Base-by-base conservation (phyloP, 345 rosid genomes). In the Citrus glauca region DNA sequence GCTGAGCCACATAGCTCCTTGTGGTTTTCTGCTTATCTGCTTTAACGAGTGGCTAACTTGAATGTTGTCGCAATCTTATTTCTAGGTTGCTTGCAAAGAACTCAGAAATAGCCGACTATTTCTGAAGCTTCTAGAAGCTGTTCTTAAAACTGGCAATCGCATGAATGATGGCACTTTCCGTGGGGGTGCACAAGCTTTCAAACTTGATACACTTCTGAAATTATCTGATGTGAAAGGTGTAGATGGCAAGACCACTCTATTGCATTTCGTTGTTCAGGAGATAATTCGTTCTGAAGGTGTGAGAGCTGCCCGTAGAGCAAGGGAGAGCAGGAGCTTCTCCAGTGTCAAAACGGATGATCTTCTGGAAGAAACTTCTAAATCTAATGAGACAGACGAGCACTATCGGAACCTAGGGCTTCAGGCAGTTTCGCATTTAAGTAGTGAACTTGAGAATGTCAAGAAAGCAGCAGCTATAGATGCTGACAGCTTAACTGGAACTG, bases 101-200 rank as follows among this genome's bases (percentile, higher is more conserved):
- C 95, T 97, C 37, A 86, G 83, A 71, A 92, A 86, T 84, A 92
- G 96, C 80, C 82, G 98, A 66, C 80, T 97, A 81, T 97, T 97
- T 91, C 88, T 93, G 79, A 97, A 94, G 88, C 93, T 97, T 73
- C 85, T 97, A 74, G 99, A 97, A 86, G 99, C 99, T 69, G 98
- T 97, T 85, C 97, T 97, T 14, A 97, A 97, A 85, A 97, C 99
- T 9, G 99, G 99, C 78, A 97, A 97, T 80, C 91, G 99, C 60
- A 97, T 97, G 99, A 97, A 97, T 75, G 87, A 90, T 85, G 99
- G 99, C 61, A 97, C 99, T 55, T 97, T 92, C 72, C 92, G 99
- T 42, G 99, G 99, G 40, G 92, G 95, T 50, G 99, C 99, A 22
- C 98, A 89, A 84, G 98, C 99, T 33, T 97, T 97, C 81, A 97